Evolutionary conservation across 192 early-diverging fungal species (phyloP).

Genomic region (Linnemannia zychae): DNA sequence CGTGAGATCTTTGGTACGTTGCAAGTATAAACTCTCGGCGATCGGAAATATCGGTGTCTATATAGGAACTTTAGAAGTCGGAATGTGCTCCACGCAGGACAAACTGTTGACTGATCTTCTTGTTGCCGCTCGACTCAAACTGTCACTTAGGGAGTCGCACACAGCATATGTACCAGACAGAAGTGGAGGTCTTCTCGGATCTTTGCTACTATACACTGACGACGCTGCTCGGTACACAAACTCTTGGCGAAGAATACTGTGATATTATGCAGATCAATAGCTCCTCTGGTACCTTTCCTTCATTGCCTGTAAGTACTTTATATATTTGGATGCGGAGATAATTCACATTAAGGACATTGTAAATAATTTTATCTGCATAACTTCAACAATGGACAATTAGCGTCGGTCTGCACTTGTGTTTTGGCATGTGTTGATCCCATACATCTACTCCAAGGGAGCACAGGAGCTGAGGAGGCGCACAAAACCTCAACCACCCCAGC

Average conservation of each 20-base stretch:
- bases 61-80: background rate
- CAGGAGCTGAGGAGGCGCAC: slow-evolving; percentile 49
- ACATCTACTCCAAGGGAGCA: slow-evolving; percentile 55
- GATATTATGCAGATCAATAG: slow-evolving; percentile 82
- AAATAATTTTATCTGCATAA: slow-evolving; percentile 12
- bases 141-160: slow-evolving; percentile 64
- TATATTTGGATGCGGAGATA: background rate
- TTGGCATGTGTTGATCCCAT: slow-evolving; percentile 60
- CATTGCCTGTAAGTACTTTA: slow-evolving; percentile 50
- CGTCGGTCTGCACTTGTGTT: slow-evolving; percentile 57
- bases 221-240: slow-evolving; percentile 82
- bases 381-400: slow-evolving; percentile 47
- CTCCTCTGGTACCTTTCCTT: slow-evolving; percentile 64
- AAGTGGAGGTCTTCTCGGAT: slow-evolving; percentile 72
- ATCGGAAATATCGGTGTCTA: background rate
- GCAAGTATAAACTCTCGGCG: background rate
- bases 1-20: slow-evolving; percentile 73
- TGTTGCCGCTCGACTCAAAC: background rate
- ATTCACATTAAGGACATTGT: background rate
- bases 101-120: background rate
- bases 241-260: slow-evolving; percentile 97
- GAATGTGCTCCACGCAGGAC: background rate
- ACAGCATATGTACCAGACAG: slow-evolving; percentile 73
- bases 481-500: slow-evolving; percentile 32
- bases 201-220: slow-evolving; percentile 83